These are phyloP conservation scores for Lichtheimia ornata DNA, from an alignment of 371 early-diverging fungal species.

Conservation along the genomic window DNA sequence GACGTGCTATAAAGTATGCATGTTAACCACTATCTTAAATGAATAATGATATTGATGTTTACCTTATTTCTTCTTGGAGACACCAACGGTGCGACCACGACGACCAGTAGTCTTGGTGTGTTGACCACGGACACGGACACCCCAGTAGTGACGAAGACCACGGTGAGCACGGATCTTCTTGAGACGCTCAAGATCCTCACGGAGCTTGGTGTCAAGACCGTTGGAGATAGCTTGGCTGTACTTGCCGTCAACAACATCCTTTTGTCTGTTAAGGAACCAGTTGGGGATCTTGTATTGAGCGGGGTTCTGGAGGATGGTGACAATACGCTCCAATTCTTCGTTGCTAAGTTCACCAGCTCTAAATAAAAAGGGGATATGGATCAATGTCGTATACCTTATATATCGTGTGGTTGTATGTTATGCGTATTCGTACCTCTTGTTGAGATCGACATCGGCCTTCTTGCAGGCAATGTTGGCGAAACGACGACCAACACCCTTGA, in stretches of 20 bases:
- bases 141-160: constrained; percentile 97
- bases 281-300: constrained; percentile 96
- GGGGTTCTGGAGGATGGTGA: constrained; percentile 91
- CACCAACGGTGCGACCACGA: constrained; percentile 96
- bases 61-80: constrained; percentile 93
- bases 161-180: constrained; percentile 96
- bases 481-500: constrained; percentile 99
- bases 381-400: neutral
- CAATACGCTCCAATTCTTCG: constrained; percentile 91
- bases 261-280: constrained; percentile 99
- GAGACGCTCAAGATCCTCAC: constrained; percentile 95
- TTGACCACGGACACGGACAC: constrained; percentile 94
- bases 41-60: no score
- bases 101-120: constrained; percentile 99
- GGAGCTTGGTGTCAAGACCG: constrained; percentile 92
- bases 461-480: constrained; percentile 97
- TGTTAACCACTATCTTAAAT: no score
- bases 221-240: constrained; percentile 94
- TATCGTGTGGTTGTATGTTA: neutral
- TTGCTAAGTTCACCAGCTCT: constrained; percentile 96
- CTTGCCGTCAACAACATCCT: constrained; percentile 94
- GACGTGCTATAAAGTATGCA: no score
- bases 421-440: constrained; percentile 80
- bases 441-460: constrained; percentile 96
- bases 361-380: neutral